Base-by-base conservation (phyloP, 805 yeast genomes). In the Candida jianshihensis region DNA sequence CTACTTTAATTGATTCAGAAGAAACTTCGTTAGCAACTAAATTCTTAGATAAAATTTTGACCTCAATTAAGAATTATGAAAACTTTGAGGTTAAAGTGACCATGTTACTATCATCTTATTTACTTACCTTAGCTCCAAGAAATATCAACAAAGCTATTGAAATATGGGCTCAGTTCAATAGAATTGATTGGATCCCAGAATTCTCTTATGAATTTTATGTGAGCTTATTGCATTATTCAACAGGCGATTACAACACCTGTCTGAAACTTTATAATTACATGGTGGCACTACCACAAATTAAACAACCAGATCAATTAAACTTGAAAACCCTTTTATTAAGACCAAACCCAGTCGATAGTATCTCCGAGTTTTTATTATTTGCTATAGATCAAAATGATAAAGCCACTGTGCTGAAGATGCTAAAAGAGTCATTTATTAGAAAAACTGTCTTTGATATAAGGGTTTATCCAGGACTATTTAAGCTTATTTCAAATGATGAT, bases 41-140 rank as follows among this genome's bases (percentile, higher is more conserved):
- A 39, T 68, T 80, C 38, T 58, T 82, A 47, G 83, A 81, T 49
- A 61, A 66, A 28, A 61, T 80, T 6, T 53, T 81, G 29, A 46
- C 63, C 0, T 71, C 72, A 31, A 66, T 66, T 46, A 64, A 63
- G 47, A 48, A 54, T 17, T 56, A 57, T 33, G 52, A 55, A 26
- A 60, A 62, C 12, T 49, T 52, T 15, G 53, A 54, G 19, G 31
- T 51, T 8, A 60, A 62, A 37, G 58, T 73, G 17, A 60, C 70
- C 1, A 34, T 54, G 30, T 49, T 75, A 9, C 46, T 75, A 24
- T 66, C 78, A 3, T 56, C 62, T 11, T 75, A 70, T 42, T 43
- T 75, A 19, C 46, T 59, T 6, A 53, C 70, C 10, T 47, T 64
- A 17, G 55, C 66, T 2, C 56, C 63, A 39, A 37, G 57, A 11